Base-by-base conservation (phyloP, 1,284 basidiomycete genomes). In the Mycena sp. region DNA sequence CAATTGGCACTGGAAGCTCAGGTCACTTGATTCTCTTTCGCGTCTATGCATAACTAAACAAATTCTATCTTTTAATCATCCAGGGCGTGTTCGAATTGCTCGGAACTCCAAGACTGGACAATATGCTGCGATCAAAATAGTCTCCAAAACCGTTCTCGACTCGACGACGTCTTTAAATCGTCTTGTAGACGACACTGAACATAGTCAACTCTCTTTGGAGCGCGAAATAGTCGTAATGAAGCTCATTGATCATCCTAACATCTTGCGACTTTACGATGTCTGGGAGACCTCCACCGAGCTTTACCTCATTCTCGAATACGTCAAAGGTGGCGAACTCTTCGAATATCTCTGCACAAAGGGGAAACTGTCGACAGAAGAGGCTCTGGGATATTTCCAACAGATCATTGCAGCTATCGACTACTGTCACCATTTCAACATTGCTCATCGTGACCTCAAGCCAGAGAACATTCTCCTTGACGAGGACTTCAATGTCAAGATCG, bases 201-300 rank as follows among this genome's bases (percentile, higher is more conserved):
- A 85, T 65, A 85, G 85, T 64, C 84, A 93, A 64, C 86, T 94
- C 48, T 90, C 91, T 46, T 91, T 99, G 68, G 96, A 99, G 78
- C 88, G 96, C 67, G 98, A 99, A 79, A 99, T 99, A 65, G 95
- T 99, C 70, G 94, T 99, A 76, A 99, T 99, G 97, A 99, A 99
- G 78, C 90, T 99, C 64, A 93, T 99, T 72, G 93, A 98, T 71
- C 97, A 99, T 75, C 96, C 97, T 2, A 98, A 98, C 77, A 89
- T 99, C 67, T 87, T 95, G 83, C 91, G 90, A 54, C 86, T 99
- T 43, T 97, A 96, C 81, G 97, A 99, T 74, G 97, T 99, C 64
- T 99, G 95, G 92, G 96, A 99, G 80, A 98, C 95, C 0, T 92
- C 91, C 4, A 89, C 88, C 53, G 91, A 96, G 67, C 87, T 98